Evolutionary conservation across 2,329 filamentous ascomycete genomes (phyloP).

Genomic region (Ascochyta koolunga): DNA sequence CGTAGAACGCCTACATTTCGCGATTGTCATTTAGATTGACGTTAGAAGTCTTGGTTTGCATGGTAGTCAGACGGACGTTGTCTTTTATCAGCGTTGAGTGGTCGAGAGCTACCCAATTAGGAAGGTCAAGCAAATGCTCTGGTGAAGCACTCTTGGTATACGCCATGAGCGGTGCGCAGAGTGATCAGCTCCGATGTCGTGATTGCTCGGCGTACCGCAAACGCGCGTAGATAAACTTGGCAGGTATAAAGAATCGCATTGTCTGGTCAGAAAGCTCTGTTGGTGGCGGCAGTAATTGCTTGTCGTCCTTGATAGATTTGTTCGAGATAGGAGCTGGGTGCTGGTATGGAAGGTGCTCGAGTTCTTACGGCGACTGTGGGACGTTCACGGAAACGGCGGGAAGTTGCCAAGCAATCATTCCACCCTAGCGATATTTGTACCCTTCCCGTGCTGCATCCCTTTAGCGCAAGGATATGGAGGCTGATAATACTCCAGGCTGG

Average conservation of each 20-base stretch:
- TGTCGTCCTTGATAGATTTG: neutral
- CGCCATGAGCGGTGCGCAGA: slow-evolving; percentile 16
- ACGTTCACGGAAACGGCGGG: neutral
- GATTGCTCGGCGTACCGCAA: slow-evolving; percentile 29
- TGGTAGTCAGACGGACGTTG: slow-evolving; percentile 16
- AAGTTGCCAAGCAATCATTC: neutral
- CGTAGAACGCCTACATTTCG: slow-evolving; percentile 24
- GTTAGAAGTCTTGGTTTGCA: slow-evolving; percentile 35
- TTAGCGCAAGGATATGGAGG: neutral
- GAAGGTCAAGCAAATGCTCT: slow-evolving; percentile 34
- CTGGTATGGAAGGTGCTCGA: slow-evolving; percentile 7
- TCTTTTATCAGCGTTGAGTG: slow-evolving; percentile 17
- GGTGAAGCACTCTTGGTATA: slow-evolving; percentile 30
- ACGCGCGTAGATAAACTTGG: slow-evolving; percentile 18
- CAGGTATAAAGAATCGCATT: neutral
- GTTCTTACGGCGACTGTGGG: neutral
- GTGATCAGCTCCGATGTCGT: slow-evolving; percentile 30
- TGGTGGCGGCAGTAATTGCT: slow-evolving; percentile 12
- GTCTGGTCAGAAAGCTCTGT: slow-evolving; percentile 1
- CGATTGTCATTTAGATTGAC: slow-evolving; percentile 35
- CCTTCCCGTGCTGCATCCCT: neutral
- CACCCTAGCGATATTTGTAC: neutral
- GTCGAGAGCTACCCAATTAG: slow-evolving; percentile 23
- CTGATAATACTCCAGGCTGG: neutral
- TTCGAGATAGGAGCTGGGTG: slow-evolving; percentile 1